Percentiles rank a stretch among this genome's conserved stretches.
phyloP scores from a whole-genome alignment of 2,329 filamentous ascomycete genomes.

The Aspergillus sp. region DNA sequence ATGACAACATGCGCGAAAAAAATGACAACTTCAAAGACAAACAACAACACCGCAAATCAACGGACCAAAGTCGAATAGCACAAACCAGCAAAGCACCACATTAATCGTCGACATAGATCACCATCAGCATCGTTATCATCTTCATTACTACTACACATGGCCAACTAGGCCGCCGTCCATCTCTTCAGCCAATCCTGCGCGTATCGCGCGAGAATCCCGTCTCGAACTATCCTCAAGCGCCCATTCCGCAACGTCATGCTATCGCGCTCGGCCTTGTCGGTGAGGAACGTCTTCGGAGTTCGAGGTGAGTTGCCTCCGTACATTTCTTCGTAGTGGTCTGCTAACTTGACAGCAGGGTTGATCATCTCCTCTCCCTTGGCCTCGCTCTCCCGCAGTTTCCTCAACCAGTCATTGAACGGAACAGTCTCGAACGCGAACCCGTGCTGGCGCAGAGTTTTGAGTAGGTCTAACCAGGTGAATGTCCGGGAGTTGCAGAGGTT shows the following conservation, averaged over 20 bases:
- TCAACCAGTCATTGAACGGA: conserved; percentile 39
- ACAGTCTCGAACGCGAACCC: conserved; percentile 44
- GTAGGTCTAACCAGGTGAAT: conserved; percentile 42
- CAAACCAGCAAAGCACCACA: neutral
- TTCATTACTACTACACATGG: neutral
- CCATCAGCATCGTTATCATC: neutral
- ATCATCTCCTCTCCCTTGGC: conserved; percentile 30
- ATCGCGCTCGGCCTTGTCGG: conserved; percentile 34
- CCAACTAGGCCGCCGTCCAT: conserved; percentile 25
- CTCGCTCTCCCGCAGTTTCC: conserved; percentile 35
- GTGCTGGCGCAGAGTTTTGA: conserved; percentile 32
- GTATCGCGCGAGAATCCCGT: conserved; percentile 37
- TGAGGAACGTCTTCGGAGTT: conserved; percentile 26
- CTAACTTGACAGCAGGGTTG: conserved; percentile 41
- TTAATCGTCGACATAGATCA: neutral
- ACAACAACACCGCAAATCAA: neutral
- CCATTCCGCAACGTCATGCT: conserved; percentile 35
- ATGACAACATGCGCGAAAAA: too few species aligned
- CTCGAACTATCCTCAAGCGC: conserved; percentile 33
- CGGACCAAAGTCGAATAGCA: neutral
- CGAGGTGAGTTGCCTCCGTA: conserved; percentile 19
- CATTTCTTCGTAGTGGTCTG: conserved; percentile 36
- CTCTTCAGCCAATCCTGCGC: conserved; percentile 34
- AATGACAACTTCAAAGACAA: neutral
- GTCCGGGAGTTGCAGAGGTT: conserved; percentile 35